phyloP scores from a whole-genome alignment of 768 basidiomycete genomes.

The Paxillus rubicundulus region DNA sequence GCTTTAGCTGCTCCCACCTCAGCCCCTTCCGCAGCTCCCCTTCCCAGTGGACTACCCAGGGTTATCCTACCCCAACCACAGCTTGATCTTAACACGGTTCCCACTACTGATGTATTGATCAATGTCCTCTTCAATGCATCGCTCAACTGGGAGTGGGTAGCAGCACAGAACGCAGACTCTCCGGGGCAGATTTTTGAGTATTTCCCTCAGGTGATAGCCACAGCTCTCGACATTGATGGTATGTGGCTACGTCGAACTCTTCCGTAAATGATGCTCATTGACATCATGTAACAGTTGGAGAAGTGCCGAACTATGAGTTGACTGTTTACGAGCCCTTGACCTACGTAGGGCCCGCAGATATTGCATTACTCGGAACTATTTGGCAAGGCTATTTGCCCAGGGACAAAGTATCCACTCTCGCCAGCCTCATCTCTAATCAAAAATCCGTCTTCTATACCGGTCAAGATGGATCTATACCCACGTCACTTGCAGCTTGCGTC shows the following conservation, averaged over 20 bases:
- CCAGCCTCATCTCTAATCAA: conserved; percentile 58
- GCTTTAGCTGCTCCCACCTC: conserved; percentile 20
- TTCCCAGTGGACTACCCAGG: conserved; percentile 61
- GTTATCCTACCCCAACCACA: conserved; percentile 49
- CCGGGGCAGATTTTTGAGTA: conserved; percentile 77
- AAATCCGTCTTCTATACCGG: conserved; percentile 66
- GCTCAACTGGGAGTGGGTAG: conserved; percentile 73
- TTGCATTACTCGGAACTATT: conserved; percentile 56
- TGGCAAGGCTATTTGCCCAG: conserved; percentile 71
- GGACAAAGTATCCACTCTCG: conserved; percentile 54
- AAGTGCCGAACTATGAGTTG: conserved; percentile 55
- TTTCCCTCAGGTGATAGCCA: conserved; percentile 51
- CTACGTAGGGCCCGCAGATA: conserved; percentile 51
- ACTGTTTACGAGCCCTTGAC: conserved; percentile 64
- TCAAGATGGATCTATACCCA: conserved; percentile 42
- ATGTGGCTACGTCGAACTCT: conserved; percentile 19
- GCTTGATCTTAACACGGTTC: conserved; percentile 29
- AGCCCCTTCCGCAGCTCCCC: conserved; percentile 29
- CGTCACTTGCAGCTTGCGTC: conserved; percentile 63
- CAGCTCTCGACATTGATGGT: conserved; percentile 45
- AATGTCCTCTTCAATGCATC: conserved; percentile 59
- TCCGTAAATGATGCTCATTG: conserved; percentile 24
- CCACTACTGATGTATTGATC: conserved; percentile 47
- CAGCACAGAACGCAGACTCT: conserved; percentile 51
- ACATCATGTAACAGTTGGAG: conserved; percentile 30